Conservation (phyloP, 2,329 filamentous ascomycete genomes). For the Tolypocladium guangdongense region DNA sequence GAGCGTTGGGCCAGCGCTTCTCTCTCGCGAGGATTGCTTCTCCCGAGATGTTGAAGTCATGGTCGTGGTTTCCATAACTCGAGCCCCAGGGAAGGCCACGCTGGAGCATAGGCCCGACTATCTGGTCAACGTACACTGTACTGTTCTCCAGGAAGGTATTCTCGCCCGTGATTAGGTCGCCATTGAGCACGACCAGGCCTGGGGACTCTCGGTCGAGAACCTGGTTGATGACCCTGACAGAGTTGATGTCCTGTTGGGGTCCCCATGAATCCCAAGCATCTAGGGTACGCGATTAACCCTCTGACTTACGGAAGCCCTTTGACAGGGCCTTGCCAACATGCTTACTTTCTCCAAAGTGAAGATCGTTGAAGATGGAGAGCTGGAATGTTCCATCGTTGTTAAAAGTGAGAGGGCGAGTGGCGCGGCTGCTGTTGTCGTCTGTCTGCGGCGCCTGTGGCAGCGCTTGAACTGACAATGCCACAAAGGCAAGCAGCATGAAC, state of each 20-base stretch:
- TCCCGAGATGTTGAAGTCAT: constrained; percentile 44
- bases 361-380: constrained; percentile 53
- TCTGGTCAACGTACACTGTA: constrained; percentile 46
- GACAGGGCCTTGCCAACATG: neutral
- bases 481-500: neutral
- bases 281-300: constrained; percentile 6
- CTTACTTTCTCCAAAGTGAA: constrained; percentile 61
- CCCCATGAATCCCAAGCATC: constrained; percentile 34
- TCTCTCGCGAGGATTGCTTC: constrained; percentile 31
- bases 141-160: constrained; percentile 43
- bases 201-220: constrained; percentile 47
- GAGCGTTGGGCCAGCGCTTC: constrained; percentile 20
- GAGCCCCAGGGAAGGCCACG: constrained; percentile 51
- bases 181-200: constrained; percentile 57
- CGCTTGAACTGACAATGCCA: neutral
- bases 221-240: constrained; percentile 42
- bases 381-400: constrained; percentile 35
- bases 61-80: constrained; percentile 64
- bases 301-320: neutral
- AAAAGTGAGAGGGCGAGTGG: constrained; percentile 18
- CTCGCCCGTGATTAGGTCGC: constrained; percentile 61
- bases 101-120: constrained; percentile 46
- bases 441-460: neutral
- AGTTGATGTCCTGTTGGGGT: constrained; percentile 44
- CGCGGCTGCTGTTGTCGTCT: neutral